These are phyloP conservation scores for Platismatia glauca DNA, from an alignment of 495 filamentous ascomycete genomes.

Conservation along the genomic window DNA sequence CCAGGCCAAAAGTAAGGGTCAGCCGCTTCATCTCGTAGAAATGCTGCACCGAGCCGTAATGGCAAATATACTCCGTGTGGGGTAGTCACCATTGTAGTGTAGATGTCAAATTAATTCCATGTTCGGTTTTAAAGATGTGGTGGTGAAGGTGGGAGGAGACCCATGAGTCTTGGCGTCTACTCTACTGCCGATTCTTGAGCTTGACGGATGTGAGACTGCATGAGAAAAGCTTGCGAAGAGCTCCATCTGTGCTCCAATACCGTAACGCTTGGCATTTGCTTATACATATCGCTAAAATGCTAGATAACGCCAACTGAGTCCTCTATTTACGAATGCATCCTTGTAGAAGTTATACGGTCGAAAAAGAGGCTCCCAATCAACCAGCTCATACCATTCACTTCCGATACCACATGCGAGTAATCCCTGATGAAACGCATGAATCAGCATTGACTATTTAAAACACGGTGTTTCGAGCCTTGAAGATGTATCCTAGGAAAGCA, in stretches of 20 bases:
- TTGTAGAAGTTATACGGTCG: constrained; percentile 2
- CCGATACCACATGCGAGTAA: constrained; percentile 21
- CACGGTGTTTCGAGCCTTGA: neutral
- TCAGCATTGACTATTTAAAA: constrained; percentile 15
- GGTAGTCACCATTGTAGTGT: constrained; percentile 1
- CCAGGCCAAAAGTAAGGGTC: neutral
- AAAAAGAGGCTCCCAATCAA: neutral
- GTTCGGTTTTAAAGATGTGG: neutral
- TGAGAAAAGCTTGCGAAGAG: neutral
- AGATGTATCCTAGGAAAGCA: neutral
- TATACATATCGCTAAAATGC: neutral
- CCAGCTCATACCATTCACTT: constrained; percentile 12
- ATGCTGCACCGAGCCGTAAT: constrained; percentile 6
- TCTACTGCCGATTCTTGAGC: neutral
- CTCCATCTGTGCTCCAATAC: constrained; percentile 1
- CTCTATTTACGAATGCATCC: neutral
- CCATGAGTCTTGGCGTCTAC: neutral
- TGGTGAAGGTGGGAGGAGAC: neutral
- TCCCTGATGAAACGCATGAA: neutral
- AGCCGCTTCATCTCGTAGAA: constrained; percentile 3
- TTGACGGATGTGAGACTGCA: neutral
- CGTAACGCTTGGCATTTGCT: neutral
- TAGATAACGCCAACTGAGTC: neutral
- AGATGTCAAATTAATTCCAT: neutral
- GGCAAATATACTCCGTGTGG: neutral